These are phyloP conservation scores for Calocera viscosa DNA, from an alignment of 768 basidiomycete species.

Conservation along the genomic window DNA sequence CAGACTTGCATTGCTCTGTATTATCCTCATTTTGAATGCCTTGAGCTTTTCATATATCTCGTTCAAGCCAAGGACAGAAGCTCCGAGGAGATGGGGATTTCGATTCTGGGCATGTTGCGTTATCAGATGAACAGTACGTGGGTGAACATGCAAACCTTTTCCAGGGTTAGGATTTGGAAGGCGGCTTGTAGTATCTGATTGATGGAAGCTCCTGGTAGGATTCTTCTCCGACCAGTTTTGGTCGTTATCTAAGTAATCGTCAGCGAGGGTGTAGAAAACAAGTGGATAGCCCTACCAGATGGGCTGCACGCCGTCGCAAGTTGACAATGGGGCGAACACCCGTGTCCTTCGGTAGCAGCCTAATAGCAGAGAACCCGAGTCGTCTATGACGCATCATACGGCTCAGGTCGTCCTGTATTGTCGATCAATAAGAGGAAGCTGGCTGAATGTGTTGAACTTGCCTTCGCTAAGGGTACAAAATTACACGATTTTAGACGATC, in stretches of 20 bases:
- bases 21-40: conserved; percentile 45
- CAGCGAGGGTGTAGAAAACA: not conserved
- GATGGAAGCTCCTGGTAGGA: conserved; percentile 45
- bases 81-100: conserved; percentile 54
- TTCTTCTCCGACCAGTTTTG: conserved; percentile 9
- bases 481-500: conserved; percentile 56
- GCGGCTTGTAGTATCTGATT: conserved; percentile 76
- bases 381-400: conserved; percentile 56
- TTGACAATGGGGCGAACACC: conserved; percentile 95
- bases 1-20: conserved; percentile 38
- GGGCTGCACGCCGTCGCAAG: conserved; percentile 35
- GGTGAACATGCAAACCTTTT: conserved; percentile 45
- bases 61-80: conserved; percentile 69
- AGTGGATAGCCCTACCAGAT: not conserved
- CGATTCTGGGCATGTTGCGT: conserved; percentile 36
- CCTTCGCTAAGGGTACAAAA: conserved; percentile 58
- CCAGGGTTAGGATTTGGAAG: conserved; percentile 77
- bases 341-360: conserved; percentile 85
- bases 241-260: not conserved
- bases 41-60: conserved; percentile 71
- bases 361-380: conserved; percentile 73
- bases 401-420: conserved; percentile 45
- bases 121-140: not conserved
- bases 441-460: conserved; percentile 25
- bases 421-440: not conserved